Percentiles rank a stretch among this genome's conserved stretches.
Evolutionary conservation across 768 basidiomycete species (phyloP).

Genomic region (Grammothele lineata): DNA sequence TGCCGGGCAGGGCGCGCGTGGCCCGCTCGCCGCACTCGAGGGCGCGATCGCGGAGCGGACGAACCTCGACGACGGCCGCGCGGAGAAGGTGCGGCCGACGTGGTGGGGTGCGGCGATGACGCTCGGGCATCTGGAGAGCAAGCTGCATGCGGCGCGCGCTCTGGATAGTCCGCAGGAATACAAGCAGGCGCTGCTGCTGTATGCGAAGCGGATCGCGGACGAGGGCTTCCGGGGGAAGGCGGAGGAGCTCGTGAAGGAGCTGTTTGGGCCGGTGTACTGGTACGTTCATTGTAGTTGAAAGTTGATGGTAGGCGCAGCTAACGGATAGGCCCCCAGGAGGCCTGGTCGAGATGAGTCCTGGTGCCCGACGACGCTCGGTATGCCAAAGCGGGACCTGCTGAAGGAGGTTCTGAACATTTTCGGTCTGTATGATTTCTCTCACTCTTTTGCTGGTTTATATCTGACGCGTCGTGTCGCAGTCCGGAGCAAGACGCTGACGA

Average conservation of each 20-base stretch:
- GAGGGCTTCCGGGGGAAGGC: conserved; percentile 86
- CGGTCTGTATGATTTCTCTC: conserved; percentile 50
- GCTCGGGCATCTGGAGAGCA: conserved; percentile 85
- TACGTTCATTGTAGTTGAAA: conserved; percentile 33
- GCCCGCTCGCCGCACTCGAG: conserved; percentile 46
- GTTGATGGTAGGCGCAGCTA: too few relatives aligned
- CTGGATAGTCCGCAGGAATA: conserved; percentile 87
- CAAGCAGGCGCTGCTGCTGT: conserved; percentile 66
- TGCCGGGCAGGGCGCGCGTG: conserved; percentile 36
- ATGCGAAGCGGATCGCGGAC: conserved; percentile 83
- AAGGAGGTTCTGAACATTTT: conserved; percentile 77
- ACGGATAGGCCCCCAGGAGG: conserved; percentile 46
- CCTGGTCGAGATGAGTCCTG: conserved; percentile 65
- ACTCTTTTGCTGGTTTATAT: not conserved
- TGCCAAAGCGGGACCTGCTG: conserved; percentile 78
- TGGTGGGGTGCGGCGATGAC: conserved; percentile 86
- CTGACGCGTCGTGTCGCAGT: conserved; percentile 35
- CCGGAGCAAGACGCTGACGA: conserved; percentile 68
- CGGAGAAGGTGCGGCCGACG: conserved; percentile 48
- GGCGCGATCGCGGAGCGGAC: conserved; percentile 25
- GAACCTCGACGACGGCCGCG: conserved; percentile 11
- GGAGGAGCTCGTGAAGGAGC: conserved; percentile 87
- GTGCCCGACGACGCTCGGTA: conserved; percentile 64
- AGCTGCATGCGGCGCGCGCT: conserved; percentile 65
- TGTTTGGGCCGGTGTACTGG: conserved; percentile 90